Evolutionary conservation across 108 stramenopile genomes (phyloP), one percentile per base, ranked within the genome.

Genomic region (Cyclotella cryptica): DNA sequence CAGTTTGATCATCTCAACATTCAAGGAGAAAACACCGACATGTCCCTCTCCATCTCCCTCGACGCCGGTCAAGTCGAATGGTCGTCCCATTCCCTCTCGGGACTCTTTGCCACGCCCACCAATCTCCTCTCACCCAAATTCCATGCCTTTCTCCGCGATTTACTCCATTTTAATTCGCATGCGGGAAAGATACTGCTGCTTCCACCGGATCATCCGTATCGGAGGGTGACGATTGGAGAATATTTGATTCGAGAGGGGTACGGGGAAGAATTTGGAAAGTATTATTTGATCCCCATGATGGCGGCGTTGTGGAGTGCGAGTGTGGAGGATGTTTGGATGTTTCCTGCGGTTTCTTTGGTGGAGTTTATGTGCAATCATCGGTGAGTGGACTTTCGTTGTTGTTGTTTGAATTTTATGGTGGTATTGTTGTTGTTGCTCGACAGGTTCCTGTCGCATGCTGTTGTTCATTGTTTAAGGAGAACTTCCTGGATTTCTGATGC

Each of bases 201-300:
- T 29, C 86, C 88, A 9, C 42, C 71, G 3, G 87, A 90, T 74
- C 90, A 95, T 87, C 94, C 94, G 19, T 71, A 83, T 17, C 71
- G 88, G 17, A 72, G 69, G 59, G 87, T 94, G 24, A 98, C 95
- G 40, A 88, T 93, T 30, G 62, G 87, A 14, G 95, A 98, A 74
- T 99, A 96, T 85, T 88, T 99, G 9, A 75, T 80, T 21, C 29
- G 77, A 22, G 80, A 97, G 53, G 85, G 85, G 14, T 98, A 97
- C 72, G 75, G 84, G 3, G 72, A 87, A 24, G 90, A 85, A 17
- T 98, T 99, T 77, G 82, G 87, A 11, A 78, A 79, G 24, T 87
- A 87, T 53, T 99, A 98, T 83, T 77, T 98, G 46, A 66, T 98
- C 10, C 98, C 98, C 54, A 98, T 98, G 96, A 93, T 93, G 85